phyloP scores from a whole-genome alignment of 208 protist genomes.

The Naegleria lovaniensis region DNA sequence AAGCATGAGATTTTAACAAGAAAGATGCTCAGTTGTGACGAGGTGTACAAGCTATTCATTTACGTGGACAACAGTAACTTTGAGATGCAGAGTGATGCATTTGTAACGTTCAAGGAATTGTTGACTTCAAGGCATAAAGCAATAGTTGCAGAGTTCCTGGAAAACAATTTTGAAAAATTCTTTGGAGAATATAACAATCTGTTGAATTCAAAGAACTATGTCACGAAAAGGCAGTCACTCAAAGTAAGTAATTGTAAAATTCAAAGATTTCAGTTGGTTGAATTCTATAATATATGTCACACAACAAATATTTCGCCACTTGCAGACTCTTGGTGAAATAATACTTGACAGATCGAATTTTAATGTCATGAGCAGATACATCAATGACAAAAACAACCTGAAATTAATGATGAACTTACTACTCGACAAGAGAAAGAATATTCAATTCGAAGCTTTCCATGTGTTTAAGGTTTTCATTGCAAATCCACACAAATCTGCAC shows the following conservation, averaged over 20 bases:
- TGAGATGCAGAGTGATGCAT: constrained; percentile 74
- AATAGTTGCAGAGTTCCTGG: constrained; percentile 59
- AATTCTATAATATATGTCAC: neutral
- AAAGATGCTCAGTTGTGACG: neutral
- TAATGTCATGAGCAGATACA: constrained; percentile 75
- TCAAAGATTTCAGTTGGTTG: neutral
- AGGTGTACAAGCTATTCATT: constrained; percentile 54
- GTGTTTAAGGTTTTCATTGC: constrained; percentile 73
- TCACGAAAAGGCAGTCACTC: constrained; percentile 67
- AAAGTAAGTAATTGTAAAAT: constrained; percentile 40
- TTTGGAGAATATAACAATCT: constrained; percentile 56
- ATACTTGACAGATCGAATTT: constrained; percentile 78
- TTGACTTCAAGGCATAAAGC: constrained; percentile 61
- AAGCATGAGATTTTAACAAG: constrained; percentile 18
- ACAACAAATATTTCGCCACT: neutral
- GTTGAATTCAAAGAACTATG: constrained; percentile 71
- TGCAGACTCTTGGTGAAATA: constrained; percentile 69
- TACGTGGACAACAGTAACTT: constrained; percentile 68
- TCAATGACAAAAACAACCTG: constrained; percentile 59
- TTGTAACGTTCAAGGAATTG: constrained; percentile 66
- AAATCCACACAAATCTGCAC: constrained; percentile 76
- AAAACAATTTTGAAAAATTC: constrained; percentile 62
- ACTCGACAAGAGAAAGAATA: constrained; percentile 61
- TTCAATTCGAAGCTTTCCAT: constrained; percentile 88
- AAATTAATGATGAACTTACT: constrained; percentile 84